These are phyloP conservation scores for Haplosporangium sp. DNA, from an alignment of 371 early-diverging fungal genomes.

Conservation along the genomic window DNA sequence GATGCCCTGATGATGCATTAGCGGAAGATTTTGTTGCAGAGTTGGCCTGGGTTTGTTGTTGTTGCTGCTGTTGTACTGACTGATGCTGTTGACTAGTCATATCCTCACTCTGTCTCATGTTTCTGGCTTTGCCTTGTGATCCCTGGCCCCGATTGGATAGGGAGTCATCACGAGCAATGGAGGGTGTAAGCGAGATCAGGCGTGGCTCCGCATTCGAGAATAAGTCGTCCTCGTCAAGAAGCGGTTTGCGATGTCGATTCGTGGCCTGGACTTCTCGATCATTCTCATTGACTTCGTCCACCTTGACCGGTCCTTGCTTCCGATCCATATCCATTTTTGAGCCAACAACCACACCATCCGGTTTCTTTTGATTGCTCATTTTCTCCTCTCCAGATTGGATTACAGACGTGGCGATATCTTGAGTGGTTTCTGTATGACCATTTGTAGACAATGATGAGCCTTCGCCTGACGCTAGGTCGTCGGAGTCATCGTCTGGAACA, in stretches of 20 bases:
- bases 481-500: conserved; percentile 22
- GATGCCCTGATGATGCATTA: conserved; percentile 15
- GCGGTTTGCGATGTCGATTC: conserved; percentile 43
- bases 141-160: conserved; percentile 10
- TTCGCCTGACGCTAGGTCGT: conserved; percentile 14
- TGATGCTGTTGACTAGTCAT: conserved; percentile 4
- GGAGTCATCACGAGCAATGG: conserved; percentile 48
- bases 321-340: conserved; percentile 2
- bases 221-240: conserved; percentile 44
- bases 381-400: conserved; percentile 34
- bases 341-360: background rate
- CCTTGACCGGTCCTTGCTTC: conserved; percentile 8
- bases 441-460: background rate
- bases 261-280: conserved; percentile 34
- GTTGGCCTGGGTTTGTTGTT: conserved; percentile 7
- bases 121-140: conserved; percentile 32
- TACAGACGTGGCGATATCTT: background rate
- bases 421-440: background rate
- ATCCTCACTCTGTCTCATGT: conserved; percentile 16
- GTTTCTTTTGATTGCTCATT: conserved; percentile 30
- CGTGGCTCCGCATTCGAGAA: conserved; percentile 33
- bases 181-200: conserved; percentile 46
- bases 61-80: conserved; percentile 13
- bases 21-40: background rate
- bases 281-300: conserved; percentile 9